Conservation (phyloP, 805 yeast genomes). For the Candida easanensis region DNA sequence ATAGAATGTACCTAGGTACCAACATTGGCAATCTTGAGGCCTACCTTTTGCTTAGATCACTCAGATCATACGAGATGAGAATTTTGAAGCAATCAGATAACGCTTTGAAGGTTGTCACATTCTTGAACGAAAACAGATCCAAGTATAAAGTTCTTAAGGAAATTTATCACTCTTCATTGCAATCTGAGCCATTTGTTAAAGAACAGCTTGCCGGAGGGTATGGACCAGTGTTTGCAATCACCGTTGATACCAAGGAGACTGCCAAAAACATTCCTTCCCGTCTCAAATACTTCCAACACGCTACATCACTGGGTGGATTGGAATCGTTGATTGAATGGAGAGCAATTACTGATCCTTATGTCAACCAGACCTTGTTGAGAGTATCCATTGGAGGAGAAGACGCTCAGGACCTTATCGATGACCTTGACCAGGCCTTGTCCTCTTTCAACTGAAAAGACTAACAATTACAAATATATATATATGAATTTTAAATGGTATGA, state of each 20-base stretch:
- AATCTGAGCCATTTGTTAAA: slow-evolving; percentile 62
- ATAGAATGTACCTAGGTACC: slow-evolving; percentile 74
- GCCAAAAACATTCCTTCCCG: slow-evolving; percentile 66
- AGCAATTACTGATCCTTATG: slow-evolving; percentile 61
- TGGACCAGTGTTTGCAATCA: slow-evolving; percentile 76
- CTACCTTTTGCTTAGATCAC: slow-evolving; percentile 69
- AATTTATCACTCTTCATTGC: slow-evolving; percentile 74
- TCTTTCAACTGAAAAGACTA: slow-evolving; percentile 13
- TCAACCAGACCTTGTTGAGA: slow-evolving; percentile 59
- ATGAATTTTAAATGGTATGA: neutral
- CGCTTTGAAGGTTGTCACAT: slow-evolving; percentile 60
- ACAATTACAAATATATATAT: neutral
- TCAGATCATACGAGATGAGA: slow-evolving; percentile 78
- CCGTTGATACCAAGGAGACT: slow-evolving; percentile 43
- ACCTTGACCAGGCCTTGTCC: slow-evolving; percentile 57
- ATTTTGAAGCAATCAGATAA: slow-evolving; percentile 61
- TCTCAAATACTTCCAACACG: slow-evolving; percentile 76
- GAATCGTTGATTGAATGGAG: slow-evolving; percentile 93
- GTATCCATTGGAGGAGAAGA: slow-evolving; percentile 81
- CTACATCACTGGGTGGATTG: slow-evolving; percentile 90
- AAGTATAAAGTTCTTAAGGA: slow-evolving; percentile 48
- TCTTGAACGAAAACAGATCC: slow-evolving; percentile 46
- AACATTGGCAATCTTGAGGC: slow-evolving; percentile 77
- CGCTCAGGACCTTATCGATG: slow-evolving; percentile 70
- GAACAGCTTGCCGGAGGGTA: slow-evolving; percentile 64